Evolutionary conservation across 768 basidiomycete genomes (phyloP), one percentile per base, ranked within the genome.

Genomic region (Leccinum arenicola): DNA sequence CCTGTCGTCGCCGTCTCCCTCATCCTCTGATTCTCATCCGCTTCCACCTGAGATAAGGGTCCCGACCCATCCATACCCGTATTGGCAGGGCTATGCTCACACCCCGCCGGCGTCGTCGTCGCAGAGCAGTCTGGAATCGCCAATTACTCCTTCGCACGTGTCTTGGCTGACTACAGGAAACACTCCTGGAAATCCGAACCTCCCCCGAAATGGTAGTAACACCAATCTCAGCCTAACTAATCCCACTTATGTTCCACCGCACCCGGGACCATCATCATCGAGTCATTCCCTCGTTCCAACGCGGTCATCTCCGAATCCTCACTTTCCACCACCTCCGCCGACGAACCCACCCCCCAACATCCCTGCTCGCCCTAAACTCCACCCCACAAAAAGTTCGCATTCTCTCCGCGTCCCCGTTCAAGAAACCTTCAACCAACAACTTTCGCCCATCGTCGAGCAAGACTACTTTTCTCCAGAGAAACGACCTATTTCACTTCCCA

Each of bases 371-470:
- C 69, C 78, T 9, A 77, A 73, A 55, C 65, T 76, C 15, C 64
- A 70, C 21, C 58, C 68, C 9, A 65, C 72, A 31, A 71, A 74
- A 62, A 79, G 79, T 58, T 73, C 77, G 9, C 78, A 77, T 43
- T 79, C 78, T 15, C 68, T 82, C 27, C 78, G 76, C 35, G 70
- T 77, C 15, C 76, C 80, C 27, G 55, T 69, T 21, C 69, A 67
- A 33, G 74, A 66, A 53, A 64, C 62, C 33, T 68, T 62, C 54
- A 70, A 61, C 52, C 66, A 64, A 52, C 86, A 80, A 49, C 78
- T 88, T 38, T 87, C 87, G 2, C 86, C 88, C 0, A 88, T 89
- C 43, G 78, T 78, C 9, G 88, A 88, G 71, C 81, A 81, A 62
- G 84, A 87, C 55, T 86, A 86, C 64, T 67, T 84, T 56, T 84